Percentiles rank a stretch among this genome's conserved stretches.
phyloP scores from a whole-genome alignment of 305 asterid genomes.

The Lippia alba region DNA sequence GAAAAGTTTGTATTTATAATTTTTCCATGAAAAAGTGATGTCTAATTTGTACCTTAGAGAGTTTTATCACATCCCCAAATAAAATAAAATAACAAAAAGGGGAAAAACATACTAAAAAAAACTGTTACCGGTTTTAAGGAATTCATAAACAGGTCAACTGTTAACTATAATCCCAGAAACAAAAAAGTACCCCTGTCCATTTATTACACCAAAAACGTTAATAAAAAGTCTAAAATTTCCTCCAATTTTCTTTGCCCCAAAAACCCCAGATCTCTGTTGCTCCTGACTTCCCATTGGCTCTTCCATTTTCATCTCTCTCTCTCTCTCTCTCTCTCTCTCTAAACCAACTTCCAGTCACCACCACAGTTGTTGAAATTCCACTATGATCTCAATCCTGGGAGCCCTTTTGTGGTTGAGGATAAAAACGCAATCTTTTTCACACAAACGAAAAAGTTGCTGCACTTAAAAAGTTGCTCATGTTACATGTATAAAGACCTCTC shows the following conservation, averaged over 20 bases:
- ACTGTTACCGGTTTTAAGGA: not conserved
- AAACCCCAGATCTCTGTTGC: slow-evolving; percentile 48
- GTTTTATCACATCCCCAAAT: too few relatives aligned
- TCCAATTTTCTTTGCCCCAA: slow-evolving; percentile 26
- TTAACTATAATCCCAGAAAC: not conserved
- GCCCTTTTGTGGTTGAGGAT: slow-evolving; percentile 33
- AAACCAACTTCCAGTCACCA: slow-evolving; percentile 14
- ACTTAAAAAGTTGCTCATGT: slow-evolving; percentile 28
- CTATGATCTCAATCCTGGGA: slow-evolving; percentile 42
- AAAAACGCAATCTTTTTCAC: slow-evolving; percentile 18
- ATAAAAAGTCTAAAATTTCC: slow-evolving; percentile 22
- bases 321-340: too few relatives aligned
- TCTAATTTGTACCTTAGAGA: too few relatives aligned
- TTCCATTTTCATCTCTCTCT: slow-evolving; percentile 34
- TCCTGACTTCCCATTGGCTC: slow-evolving; percentile 55
- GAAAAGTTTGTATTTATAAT: too few relatives aligned
- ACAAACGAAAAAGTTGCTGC: slow-evolving; percentile 25
- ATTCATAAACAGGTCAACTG: slow-evolving; percentile 14
- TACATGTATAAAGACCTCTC: slow-evolving; percentile 8
- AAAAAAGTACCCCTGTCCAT: slow-evolving; percentile 15
- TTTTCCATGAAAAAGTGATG: too few relatives aligned
- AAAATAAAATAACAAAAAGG: too few relatives aligned
- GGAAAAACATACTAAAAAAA: too few relatives aligned
- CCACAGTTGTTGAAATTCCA: slow-evolving; percentile 33
- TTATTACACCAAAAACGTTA: slow-evolving; percentile 13